Conservation (phyloP, 768 basidiomycete genomes). For the Hortiboletus campestris region DNA sequence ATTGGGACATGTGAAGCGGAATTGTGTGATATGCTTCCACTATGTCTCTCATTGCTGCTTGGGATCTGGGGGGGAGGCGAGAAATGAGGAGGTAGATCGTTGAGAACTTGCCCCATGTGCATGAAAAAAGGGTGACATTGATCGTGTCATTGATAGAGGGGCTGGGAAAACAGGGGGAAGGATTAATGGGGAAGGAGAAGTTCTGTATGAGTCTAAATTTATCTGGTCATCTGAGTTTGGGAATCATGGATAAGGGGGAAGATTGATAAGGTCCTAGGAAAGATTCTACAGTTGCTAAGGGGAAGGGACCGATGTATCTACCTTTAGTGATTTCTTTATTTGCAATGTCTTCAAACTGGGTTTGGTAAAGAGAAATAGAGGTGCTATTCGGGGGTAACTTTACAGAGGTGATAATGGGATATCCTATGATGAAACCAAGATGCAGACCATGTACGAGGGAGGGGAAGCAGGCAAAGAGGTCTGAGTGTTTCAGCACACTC, state of each 20-base stretch:
- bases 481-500: too few relatives aligned
- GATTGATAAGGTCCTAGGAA: neutral
- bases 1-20: too few relatives aligned
- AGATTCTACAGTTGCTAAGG: fast-evolving
- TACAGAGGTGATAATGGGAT: neutral
- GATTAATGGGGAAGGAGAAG: neutral
- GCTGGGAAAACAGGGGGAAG: neutral
- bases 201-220: conserved; percentile 1
- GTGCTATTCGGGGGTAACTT: neutral
- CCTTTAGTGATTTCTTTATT: neutral
- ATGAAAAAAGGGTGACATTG: neutral
- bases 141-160: neutral
- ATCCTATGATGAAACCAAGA: neutral
- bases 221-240: neutral
- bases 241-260: neutral
- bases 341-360: neutral
- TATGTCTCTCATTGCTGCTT: neutral
- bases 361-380: neutral
- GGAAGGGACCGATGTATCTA: neutral
- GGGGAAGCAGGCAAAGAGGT: too few relatives aligned
- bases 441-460: too few relatives aligned
- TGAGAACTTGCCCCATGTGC: conserved; percentile 1
- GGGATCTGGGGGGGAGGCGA: neutral
- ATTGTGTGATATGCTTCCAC: too few relatives aligned
- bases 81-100: neutral